Percentiles rank a stretch among this genome's conserved stretches.
These are phyloP conservation scores for Ophiocordyceps camponoti-floridani DNA, from an alignment of 2,329 filamentous ascomycete genomes.

Conservation along the genomic window DNA sequence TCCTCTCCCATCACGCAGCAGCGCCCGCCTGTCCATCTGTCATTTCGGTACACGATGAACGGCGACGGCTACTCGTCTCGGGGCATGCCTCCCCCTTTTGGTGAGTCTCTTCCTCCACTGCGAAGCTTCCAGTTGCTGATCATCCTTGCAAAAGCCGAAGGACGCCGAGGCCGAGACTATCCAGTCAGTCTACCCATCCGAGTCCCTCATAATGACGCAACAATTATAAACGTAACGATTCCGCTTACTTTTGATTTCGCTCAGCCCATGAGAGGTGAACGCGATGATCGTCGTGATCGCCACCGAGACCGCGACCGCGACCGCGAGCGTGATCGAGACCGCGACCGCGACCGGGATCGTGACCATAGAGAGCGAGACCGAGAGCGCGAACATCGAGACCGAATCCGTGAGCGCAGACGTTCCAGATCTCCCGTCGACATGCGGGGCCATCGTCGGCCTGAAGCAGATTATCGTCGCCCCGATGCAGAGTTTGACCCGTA, in stretches of 20 bases:
- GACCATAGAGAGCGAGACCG: slow-evolving; percentile 22
- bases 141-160: slow-evolving; percentile 15
- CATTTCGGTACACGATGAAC: slow-evolving; percentile 44
- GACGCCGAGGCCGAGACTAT: slow-evolving; percentile 38
- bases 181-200: slow-evolving; percentile 20
- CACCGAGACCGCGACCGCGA: slow-evolving; percentile 43
- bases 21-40: slow-evolving; percentile 2
- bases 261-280: slow-evolving; percentile 10
- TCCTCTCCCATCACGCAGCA: slow-evolving; percentile 4
- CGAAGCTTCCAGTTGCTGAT: slow-evolving; percentile 6
- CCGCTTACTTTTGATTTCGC: background rate
- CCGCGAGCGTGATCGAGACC: slow-evolving; percentile 40
- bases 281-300: slow-evolving; percentile 13
- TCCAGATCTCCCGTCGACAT: slow-evolving; percentile 68
- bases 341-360: slow-evolving; percentile 19
- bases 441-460: slow-evolving; percentile 47
- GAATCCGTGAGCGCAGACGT: slow-evolving; percentile 46
- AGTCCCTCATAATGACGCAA: too few relatives aligned
- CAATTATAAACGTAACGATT: background rate
- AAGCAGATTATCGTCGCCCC: slow-evolving; percentile 37
- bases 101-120: background rate
- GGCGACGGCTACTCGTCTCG: slow-evolving; percentile 66
- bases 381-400: slow-evolving; percentile 20
- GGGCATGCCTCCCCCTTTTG: slow-evolving; percentile 33
- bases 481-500: slow-evolving; percentile 74